phyloP scores from a whole-genome alignment of 805 yeast genomes.

The Candida germanica region DNA sequence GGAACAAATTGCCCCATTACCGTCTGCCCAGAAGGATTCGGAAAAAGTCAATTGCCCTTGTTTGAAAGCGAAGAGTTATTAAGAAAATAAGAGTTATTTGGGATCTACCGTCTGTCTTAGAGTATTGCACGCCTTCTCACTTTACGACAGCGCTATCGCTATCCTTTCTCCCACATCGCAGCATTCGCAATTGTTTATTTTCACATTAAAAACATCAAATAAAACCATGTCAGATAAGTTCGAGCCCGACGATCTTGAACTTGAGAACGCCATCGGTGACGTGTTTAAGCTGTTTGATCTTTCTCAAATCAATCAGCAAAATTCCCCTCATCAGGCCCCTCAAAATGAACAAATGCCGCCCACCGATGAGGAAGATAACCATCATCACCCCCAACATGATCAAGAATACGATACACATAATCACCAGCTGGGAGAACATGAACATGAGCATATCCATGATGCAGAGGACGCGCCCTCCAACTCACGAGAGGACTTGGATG shows the following conservation, averaged over 20 bases:
- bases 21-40: too few relatives aligned
- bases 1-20: too few relatives aligned
- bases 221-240: constrained; percentile 9
- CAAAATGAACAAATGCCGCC: not conserved
- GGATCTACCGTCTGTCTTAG: too few relatives aligned
- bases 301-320: constrained; percentile 2
- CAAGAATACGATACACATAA: constrained; percentile 7
- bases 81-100: too few relatives aligned
- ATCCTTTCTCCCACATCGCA: too few relatives aligned
- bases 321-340: not conserved
- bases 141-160: too few relatives aligned
- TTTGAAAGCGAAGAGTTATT: too few relatives aligned
- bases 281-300: constrained; percentile 33
- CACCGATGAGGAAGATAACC: constrained; percentile 1
- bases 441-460: constrained; percentile 2
- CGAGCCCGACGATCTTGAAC: constrained; percentile 14
- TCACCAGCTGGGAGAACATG: constrained; percentile 2
- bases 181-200: constrained; percentile 7
- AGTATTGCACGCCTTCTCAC: too few relatives aligned
- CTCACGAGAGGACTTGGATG: constrained; percentile 8
- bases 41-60: too few relatives aligned
- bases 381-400: constrained; percentile 1
- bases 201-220: constrained; percentile 1
- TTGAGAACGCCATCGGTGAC: constrained; percentile 37
- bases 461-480: constrained; percentile 10